Evolutionary conservation across 164 flowering plant genomes (phyloP).

Genomic region (Sedum album): DNA sequence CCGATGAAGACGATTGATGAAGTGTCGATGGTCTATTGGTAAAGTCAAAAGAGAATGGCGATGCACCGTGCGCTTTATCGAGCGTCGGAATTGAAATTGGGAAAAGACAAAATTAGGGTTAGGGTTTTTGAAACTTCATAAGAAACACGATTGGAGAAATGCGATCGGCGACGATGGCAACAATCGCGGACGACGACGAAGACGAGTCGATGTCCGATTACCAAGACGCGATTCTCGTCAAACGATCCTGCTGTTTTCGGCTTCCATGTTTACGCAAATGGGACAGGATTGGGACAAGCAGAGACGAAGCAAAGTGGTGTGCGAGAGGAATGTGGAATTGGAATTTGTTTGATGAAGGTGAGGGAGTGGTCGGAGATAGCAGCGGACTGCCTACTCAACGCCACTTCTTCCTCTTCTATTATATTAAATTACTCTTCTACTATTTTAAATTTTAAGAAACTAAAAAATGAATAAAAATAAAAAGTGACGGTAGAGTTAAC

Average conservation of each 20-base stretch:
- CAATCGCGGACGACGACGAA: not conserved
- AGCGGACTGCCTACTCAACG: too few species aligned
- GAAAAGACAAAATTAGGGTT: not conserved
- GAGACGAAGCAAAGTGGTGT: not conserved
- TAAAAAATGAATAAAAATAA: too few species aligned
- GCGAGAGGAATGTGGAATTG: not conserved
- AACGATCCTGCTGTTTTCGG: not conserved
- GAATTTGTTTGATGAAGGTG: not conserved
- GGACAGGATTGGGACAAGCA: not conserved
- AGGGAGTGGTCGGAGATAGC: not conserved
- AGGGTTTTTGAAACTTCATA: not conserved
- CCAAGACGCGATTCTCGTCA: not conserved
- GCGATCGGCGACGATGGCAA: not conserved
- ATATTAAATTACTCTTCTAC: too few species aligned
- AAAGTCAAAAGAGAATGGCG: too few species aligned
- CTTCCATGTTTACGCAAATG: not conserved
- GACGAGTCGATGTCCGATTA: not conserved
- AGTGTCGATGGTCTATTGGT: too few species aligned
- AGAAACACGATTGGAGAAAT: too few species aligned
- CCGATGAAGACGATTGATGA: not conserved
- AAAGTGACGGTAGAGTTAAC: too few species aligned
- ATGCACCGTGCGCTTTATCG: not conserved
- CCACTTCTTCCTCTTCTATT: too few species aligned
- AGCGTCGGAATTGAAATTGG: too few species aligned
- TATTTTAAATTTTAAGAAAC: too few species aligned